These are phyloP conservation scores for Suillus subaureus DNA, from an alignment of 768 basidiomycete species.

Conservation along the genomic window DNA sequence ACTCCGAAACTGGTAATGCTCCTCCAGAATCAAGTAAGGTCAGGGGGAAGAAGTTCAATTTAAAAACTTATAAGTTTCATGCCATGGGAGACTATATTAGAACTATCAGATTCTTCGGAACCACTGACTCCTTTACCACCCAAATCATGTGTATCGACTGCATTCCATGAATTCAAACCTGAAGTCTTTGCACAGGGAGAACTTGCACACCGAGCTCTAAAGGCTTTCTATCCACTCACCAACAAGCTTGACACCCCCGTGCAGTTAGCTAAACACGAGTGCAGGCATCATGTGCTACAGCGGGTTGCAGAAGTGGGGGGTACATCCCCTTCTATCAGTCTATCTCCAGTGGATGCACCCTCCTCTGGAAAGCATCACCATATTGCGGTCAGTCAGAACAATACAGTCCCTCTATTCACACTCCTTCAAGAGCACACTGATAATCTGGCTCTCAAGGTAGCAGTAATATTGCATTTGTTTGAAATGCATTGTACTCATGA, in stretches of 20 bases:
- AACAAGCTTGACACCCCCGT: not conserved
- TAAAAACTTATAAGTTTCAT: no score
- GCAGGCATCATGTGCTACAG: fast-evolving
- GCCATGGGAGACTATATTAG: not conserved
- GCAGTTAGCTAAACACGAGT: not conserved
- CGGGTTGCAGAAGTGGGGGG: not conserved
- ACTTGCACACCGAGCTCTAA: no score
- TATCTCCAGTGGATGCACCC: fast-evolving
- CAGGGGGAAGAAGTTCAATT: no score
- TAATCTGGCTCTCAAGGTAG: conserved; percentile 7
- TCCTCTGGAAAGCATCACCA: no score
- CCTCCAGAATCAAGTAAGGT: no score
- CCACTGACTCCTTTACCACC: not conserved
- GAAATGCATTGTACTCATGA: no score
- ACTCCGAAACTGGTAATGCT: no score
- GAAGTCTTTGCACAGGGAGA: not conserved
- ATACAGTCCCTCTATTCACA: no score
- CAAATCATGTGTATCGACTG: not conserved
- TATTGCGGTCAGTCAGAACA: no score
- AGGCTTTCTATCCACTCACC: no score
- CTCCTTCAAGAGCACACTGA: no score
- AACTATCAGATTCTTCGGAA: not conserved
- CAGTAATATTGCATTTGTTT: not conserved
- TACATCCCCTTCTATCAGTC: not conserved
- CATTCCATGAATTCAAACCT: not conserved